Evolutionary conservation across 208 protist species (phyloP).

Genomic region (Zelonia costaricensis): DNA sequence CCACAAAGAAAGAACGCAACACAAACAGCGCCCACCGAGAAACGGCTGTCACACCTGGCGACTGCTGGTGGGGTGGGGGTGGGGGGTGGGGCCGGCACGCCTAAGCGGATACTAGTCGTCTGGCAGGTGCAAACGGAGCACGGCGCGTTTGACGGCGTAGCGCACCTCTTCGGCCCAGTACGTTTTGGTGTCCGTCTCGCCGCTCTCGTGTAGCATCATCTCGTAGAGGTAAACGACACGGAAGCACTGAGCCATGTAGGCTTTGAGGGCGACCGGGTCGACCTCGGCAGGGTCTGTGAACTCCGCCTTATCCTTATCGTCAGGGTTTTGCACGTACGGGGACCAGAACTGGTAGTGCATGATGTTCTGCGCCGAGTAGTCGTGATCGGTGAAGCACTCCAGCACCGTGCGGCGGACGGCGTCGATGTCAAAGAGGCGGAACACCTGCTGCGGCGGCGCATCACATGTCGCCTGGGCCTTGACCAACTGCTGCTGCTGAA

Average conservation of each 20-base stretch:
- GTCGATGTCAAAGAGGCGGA: neutral
- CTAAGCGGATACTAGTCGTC: too few species aligned
- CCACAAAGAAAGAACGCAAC: too few species aligned
- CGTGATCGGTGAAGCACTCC: neutral
- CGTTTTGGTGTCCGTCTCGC: neutral
- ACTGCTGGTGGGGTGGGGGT: too few species aligned
- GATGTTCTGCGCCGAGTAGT: neutral
- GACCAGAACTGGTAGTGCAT: slow-evolving; percentile 7
- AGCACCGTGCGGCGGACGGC: neutral
- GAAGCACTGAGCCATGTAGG: slow-evolving; percentile 11
- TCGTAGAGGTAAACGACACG: slow-evolving; percentile 11
- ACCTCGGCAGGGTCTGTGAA: slow-evolving; percentile 2
- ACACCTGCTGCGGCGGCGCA: neutral
- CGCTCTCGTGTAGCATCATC: slow-evolving; percentile 10
- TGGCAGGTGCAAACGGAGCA: neutral
- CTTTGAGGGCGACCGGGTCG: neutral
- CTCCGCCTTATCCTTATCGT: neutral
- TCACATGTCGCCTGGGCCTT: too few species aligned
- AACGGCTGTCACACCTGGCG: too few species aligned
- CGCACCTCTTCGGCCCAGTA: slow-evolving; percentile 4
- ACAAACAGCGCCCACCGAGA: too few species aligned
- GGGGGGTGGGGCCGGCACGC: too few species aligned
- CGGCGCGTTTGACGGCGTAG: neutral
- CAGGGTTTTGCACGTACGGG: slow-evolving; percentile 5
- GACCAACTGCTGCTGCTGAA: slow-evolving; percentile 1